Conservation (phyloP, 306 rosid species). For the Amphicarpaea edgeworthii region DNA sequence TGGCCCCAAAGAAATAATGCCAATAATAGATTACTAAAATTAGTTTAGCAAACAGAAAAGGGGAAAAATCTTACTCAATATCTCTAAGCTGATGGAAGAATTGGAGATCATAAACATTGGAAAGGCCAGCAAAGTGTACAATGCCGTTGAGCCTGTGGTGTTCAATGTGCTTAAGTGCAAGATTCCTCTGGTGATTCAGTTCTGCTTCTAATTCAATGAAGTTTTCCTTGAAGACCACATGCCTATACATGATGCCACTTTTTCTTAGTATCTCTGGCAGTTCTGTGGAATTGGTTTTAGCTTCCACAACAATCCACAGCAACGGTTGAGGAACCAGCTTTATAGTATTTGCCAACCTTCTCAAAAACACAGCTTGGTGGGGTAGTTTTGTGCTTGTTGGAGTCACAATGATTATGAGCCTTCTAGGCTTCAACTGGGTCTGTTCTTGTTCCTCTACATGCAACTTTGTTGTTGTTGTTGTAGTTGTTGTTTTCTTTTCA, state of each 20-base stretch:
- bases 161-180: constrained; percentile 88
- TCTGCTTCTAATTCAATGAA: constrained; percentile 84
- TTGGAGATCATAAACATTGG: constrained; percentile 83
- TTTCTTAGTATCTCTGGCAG: constrained; percentile 66
- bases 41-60: not conserved
- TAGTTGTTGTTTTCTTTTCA: constrained; percentile 21
- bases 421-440: constrained; percentile 52
- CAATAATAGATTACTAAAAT: constrained; percentile 1
- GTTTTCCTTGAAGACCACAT: constrained; percentile 77
- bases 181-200: constrained; percentile 83
- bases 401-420: constrained; percentile 74
- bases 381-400: constrained; percentile 72
- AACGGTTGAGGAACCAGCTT: constrained; percentile 76
- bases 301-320: constrained; percentile 88
- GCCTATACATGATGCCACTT: constrained; percentile 90
- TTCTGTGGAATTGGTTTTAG: constrained; percentile 58
- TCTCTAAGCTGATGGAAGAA: constrained; percentile 89
- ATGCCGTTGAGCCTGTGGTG: constrained; percentile 86
- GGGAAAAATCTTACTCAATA: constrained; percentile 63
- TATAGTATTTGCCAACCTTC: constrained; percentile 78
- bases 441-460: constrained; percentile 8
- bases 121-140: constrained; percentile 90
- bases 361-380: constrained; percentile 63
- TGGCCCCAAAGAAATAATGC: not conserved
- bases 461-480: not conserved